phyloP scores from a whole-genome alignment of 495 filamentous ascomycete genomes.

The Bryoglossum gracile region DNA sequence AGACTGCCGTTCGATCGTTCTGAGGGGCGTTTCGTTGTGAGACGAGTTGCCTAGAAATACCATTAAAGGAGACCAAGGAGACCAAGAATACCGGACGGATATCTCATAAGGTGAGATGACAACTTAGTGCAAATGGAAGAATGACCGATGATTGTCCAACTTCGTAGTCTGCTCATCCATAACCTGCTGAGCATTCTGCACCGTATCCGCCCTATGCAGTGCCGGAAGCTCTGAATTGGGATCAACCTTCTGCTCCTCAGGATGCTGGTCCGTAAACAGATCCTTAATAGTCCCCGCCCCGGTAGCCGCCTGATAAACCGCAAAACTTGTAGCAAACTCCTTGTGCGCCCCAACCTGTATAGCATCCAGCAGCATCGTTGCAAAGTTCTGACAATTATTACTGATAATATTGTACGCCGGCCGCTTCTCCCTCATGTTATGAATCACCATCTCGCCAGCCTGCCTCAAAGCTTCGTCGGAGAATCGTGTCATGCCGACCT shows the following conservation, averaged over 20 bases:
- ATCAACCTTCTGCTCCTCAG: constrained; percentile 22
- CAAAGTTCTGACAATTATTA: constrained; percentile 45
- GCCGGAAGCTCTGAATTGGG: neutral
- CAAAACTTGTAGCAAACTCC: constrained; percentile 36
- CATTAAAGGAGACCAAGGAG: too few species aligned
- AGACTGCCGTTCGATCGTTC: too few species aligned
- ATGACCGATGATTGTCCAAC: constrained; percentile 28
- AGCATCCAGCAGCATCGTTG: constrained; percentile 34
- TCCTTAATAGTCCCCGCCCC: constrained; percentile 33
- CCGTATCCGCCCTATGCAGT: constrained; percentile 18
- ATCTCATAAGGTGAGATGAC: too few species aligned
- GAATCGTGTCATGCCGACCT: constrained; percentile 37
- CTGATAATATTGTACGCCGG: constrained; percentile 39
- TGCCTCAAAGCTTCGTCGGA: constrained; percentile 39
- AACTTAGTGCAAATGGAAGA: neutral
- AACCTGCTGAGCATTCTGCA: constrained; percentile 31
- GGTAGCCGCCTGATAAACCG: constrained; percentile 33
- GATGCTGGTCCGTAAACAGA: constrained; percentile 30
- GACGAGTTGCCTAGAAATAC: too few species aligned
- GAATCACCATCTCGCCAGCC: constrained; percentile 39
- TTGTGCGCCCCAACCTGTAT: constrained; percentile 33
- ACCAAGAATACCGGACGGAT: too few species aligned
- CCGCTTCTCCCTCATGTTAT: constrained; percentile 32
- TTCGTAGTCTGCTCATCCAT: constrained; percentile 38
- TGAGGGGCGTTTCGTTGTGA: too few species aligned